Evolutionary conservation across 1,284 basidiomycete genomes (phyloP), one percentile per base, ranked within the genome.

Genomic region (Ceratobasidium sp.): DNA sequence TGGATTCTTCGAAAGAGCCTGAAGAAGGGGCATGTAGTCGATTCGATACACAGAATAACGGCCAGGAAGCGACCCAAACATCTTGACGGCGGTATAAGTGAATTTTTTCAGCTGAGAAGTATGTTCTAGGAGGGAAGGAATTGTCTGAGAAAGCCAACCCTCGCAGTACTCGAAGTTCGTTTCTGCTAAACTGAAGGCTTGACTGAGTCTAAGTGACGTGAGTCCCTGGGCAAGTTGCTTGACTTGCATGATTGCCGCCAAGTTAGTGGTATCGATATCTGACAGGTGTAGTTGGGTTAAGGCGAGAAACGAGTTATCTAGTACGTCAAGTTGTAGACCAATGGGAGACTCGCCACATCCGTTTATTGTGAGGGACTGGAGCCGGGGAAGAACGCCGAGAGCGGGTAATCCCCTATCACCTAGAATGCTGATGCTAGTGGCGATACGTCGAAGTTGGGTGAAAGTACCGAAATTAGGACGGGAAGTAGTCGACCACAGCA

Each of bases 321-420:
- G 44, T 17, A 61, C 40, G 3, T 17, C 42, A 42, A 57, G 40
- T 23, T 46, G 17, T 2, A 61, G 40, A 9, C 26, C 44, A 4
- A n/a, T 44, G 10, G 56, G 56, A 6, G 10, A 12, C 2, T 61
- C 69, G 1, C 15, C n/a, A 40, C 54, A 26, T 3, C 57, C 56
- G 42, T 48, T 2, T 7, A 71, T 28, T 23, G 69, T 40, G 38
- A 71, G 56, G n/a, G 13, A 46, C 26, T 48, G 52, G 26, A 71
- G 69, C 17, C 42, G 56, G 28, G 69, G 69, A 50, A 71, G 57
- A 26, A 23, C 40, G 7, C 69, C 69, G 3, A 71, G 54, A 13
- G 46, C 42, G 4, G 56, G 7, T 46, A 71, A 61, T 23, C 69
- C 69, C 5, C 23, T n/a, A 5, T 44, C 10, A 38, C 50, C 56